phyloP scores from a whole-genome alignment of 768 basidiomycete species.

The Mycena haematopus region DNA sequence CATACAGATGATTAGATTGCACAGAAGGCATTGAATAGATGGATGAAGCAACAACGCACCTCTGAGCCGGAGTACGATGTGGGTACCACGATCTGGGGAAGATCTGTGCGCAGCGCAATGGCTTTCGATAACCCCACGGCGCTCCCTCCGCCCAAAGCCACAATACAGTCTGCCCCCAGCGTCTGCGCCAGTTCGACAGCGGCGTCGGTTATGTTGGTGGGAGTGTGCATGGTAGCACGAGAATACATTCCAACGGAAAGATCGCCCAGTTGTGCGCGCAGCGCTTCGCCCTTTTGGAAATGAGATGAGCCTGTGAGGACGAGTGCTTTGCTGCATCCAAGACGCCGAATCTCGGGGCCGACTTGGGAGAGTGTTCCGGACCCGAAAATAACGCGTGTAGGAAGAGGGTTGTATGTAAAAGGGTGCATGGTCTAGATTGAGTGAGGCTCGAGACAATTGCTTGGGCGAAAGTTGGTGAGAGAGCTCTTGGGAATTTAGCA shows the following conservation, averaged over 20 bases:
- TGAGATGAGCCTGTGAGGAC: constrained; percentile 44
- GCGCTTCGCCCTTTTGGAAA: constrained; percentile 35
- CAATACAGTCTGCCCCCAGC: constrained; percentile 42
- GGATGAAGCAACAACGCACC: constrained; percentile 23
- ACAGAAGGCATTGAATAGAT: neutral
- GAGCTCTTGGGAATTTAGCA: constrained; percentile 2
- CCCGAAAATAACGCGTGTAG: constrained; percentile 47
- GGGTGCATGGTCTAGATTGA: constrained; percentile 34
- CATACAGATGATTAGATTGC: neutral
- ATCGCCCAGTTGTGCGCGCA: constrained; percentile 29
- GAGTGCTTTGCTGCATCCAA: constrained; percentile 42
- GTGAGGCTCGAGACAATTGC: neutral
- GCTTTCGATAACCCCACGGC: constrained; percentile 49
- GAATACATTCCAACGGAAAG: constrained; percentile 42
- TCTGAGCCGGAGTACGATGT: constrained; percentile 49
- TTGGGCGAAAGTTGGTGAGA: neutral
- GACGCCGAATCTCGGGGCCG: constrained; percentile 36
- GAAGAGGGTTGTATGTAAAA: constrained; percentile 46
- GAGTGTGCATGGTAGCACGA: constrained; percentile 50
- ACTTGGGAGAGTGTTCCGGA: constrained; percentile 40
- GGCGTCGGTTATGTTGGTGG: constrained; percentile 43
- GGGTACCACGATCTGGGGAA: constrained; percentile 48
- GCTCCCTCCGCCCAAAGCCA: constrained; percentile 46
- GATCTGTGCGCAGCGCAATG: constrained; percentile 44
- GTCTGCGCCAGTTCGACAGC: constrained; percentile 36